Percentiles rank a stretch among this genome's conserved stretches.
Evolutionary conservation across 2,329 filamentous ascomycete species (phyloP).

Genomic region (Phoma herbarum): DNA sequence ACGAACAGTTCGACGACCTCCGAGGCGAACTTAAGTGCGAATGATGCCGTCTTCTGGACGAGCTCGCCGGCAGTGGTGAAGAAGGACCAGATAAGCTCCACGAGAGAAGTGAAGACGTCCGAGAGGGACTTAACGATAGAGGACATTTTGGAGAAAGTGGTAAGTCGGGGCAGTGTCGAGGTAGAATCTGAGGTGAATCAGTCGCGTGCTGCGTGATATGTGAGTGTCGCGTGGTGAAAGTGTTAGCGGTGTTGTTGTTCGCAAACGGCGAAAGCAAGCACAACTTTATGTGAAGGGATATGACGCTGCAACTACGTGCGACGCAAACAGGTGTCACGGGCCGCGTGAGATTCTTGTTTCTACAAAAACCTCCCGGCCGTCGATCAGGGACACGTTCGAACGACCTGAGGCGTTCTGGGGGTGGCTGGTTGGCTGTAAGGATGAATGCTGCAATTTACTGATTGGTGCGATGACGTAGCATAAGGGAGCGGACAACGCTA

Average conservation of each 20-base stretch:
- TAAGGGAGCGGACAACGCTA: constrained; percentile 6
- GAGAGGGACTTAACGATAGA: constrained; percentile 45
- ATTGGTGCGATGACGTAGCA: constrained; percentile 33
- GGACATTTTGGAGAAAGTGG: constrained; percentile 36
- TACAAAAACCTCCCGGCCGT: constrained; percentile 4
- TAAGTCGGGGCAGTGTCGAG: neutral
- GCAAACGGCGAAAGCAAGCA: constrained; percentile 19
- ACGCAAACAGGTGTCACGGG: constrained; percentile 4
- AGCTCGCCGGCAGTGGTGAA: constrained; percentile 46
- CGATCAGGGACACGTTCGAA: constrained; percentile 14
- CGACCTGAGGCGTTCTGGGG: constrained; percentile 17
- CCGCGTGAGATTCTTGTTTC: constrained; percentile 19
- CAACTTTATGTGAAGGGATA: constrained; percentile 22
- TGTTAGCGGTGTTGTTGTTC: constrained; percentile 11
- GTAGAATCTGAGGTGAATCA: neutral
- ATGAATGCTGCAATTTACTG: constrained; percentile 22
- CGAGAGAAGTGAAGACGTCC: constrained; percentile 43
- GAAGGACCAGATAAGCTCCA: constrained; percentile 49
- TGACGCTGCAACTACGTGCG: constrained; percentile 38
- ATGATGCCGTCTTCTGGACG: constrained; percentile 41
- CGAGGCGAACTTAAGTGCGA: constrained; percentile 38
- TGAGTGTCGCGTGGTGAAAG: constrained; percentile 11
- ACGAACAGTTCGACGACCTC: constrained; percentile 41
- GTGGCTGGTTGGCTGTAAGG: constrained; percentile 32
- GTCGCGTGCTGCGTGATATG: neutral